Percentiles rank a stretch among this genome's conserved stretches.
phyloP scores from a whole-genome alignment of 805 yeast species.

The Maudiozyma bulderi region DNA sequence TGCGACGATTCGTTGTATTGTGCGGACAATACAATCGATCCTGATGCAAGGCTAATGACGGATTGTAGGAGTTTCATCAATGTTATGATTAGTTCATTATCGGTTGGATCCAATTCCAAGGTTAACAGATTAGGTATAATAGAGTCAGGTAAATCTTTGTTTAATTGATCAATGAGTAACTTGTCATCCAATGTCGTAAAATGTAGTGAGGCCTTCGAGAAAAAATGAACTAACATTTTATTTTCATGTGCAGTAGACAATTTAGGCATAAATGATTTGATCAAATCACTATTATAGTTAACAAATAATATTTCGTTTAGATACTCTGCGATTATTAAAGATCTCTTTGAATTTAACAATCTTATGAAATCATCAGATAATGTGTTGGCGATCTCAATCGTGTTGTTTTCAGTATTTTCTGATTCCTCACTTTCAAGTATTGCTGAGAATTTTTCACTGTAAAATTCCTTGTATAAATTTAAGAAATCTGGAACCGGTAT shows the following conservation, averaged over 20 bases:
- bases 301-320: slow-evolving; percentile 22
- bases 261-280: slow-evolving; percentile 17
- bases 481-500: slow-evolving; percentile 22
- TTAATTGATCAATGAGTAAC: slow-evolving; percentile 22
- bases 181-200: slow-evolving; percentile 22
- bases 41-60: slow-evolving; percentile 9
- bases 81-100: slow-evolving; percentile 17
- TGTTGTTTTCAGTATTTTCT: slow-evolving; percentile 1
- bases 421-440: slow-evolving; percentile 12
- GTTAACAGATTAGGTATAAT: slow-evolving; percentile 18
- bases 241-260: slow-evolving; percentile 11
- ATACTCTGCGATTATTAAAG: slow-evolving; percentile 20
- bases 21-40: slow-evolving; percentile 11
- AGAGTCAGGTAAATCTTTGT: slow-evolving; percentile 15
- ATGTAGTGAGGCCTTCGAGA: slow-evolving; percentile 20
- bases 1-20: slow-evolving; percentile 10
- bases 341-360: slow-evolving; percentile 12
- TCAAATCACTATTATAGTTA: slow-evolving; percentile 23
- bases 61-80: slow-evolving; percentile 22
- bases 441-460: slow-evolving; percentile 20
- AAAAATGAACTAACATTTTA: slow-evolving; percentile 18
- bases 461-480: slow-evolving; percentile 26
- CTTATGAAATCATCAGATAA: slow-evolving; percentile 15
- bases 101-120: slow-evolving; percentile 5
- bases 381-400: slow-evolving; percentile 5